phyloP scores from a whole-genome alignment of 768 basidiomycete species.

The Lactifluus pinguis region DNA sequence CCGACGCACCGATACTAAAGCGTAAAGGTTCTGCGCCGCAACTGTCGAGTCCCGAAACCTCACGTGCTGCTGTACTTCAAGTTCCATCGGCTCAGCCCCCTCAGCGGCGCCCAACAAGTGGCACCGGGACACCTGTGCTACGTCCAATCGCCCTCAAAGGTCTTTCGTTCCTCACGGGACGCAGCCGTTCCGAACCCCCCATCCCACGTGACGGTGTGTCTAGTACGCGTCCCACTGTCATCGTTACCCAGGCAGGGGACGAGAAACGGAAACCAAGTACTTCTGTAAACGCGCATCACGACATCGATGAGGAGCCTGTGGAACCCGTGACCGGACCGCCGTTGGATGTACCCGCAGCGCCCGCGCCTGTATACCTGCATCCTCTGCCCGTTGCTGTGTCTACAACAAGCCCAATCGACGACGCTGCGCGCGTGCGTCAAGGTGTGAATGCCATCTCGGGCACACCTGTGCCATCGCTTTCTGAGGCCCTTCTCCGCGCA shows the following conservation, averaged over 20 bases:
- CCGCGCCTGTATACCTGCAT: slow-evolving; percentile 1
- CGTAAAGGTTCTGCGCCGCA: slow-evolving; percentile 18
- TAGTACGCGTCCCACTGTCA: neutral
- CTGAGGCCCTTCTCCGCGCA: slow-evolving; percentile 62
- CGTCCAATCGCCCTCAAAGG: slow-evolving; percentile 16
- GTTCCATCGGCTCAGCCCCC: neutral
- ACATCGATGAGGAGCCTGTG: neutral
- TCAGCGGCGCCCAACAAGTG: slow-evolving; percentile 10
- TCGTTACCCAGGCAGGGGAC: neutral
- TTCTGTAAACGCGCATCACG: neutral
- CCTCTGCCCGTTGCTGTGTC: neutral
- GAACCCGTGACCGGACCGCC: neutral
- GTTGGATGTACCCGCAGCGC: neutral
- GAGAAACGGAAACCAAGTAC: slow-evolving; percentile 1
- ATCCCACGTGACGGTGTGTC: slow-evolving; percentile 15
- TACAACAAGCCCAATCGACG: neutral
- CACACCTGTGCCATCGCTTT: slow-evolving; percentile 50
- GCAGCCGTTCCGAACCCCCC: slow-evolving; percentile 17
- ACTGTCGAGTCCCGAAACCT: neutral
- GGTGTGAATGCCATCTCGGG: slow-evolving; percentile 22
- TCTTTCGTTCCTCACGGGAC: slow-evolving; percentile 17
- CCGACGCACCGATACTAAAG: slow-evolving; percentile 14
- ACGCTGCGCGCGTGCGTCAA: slow-evolving; percentile 7
- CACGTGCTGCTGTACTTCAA: neutral
- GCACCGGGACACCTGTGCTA: slow-evolving; percentile 1